Base-by-base conservation (phyloP, 768 basidiomycete species). In the Mycena maculata region DNA sequence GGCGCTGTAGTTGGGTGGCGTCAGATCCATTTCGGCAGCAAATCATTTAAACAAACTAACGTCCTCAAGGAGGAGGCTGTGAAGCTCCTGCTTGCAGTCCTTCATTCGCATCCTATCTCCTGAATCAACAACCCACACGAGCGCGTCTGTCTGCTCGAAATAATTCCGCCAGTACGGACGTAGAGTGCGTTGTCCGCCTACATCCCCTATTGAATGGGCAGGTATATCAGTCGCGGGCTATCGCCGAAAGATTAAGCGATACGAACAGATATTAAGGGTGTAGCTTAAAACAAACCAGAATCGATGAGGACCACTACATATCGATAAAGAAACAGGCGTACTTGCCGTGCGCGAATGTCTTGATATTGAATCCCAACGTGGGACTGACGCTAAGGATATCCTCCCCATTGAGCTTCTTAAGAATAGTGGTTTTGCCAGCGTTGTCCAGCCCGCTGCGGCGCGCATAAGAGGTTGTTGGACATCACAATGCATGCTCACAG, bases 71-170 rank as follows among this genome's bases (percentile, higher is more conserved):
- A 99, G 84, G 50, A 99, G 85, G 72, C 85, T 90, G 71, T 92
- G 90, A 23, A 99, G 84, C 79, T 99, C 98, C 53, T 89, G 83
- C 75, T 86, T 92, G 80, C 97, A 99, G 77, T 99, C 96, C 53
- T 83, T 80, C 87, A 98, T 94, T 68, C 98, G 87, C 82, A 95
- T 85, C 44, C 93, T 87, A 80, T 99, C 97, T 39, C 92, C 88
- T 0, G 96, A 97, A 82, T 99, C 98, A 44, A 99, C 96, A 20
- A 99, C 97, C 98, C 98, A 99, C 36, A 99, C 95, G 47, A 99
- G 84, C 9, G 93, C 97, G 79, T 99, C 98, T 12, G 98, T 99
- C 79, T 96, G 94, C 79, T 99, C 98, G 72, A 99, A 99, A 81
- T 99, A 99, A 78, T 99, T 99, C 27, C 95, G 85, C 98, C 98